Conservation (phyloP, 1,139 yeast genomes). For the Suhomyces choctaworum region DNA sequence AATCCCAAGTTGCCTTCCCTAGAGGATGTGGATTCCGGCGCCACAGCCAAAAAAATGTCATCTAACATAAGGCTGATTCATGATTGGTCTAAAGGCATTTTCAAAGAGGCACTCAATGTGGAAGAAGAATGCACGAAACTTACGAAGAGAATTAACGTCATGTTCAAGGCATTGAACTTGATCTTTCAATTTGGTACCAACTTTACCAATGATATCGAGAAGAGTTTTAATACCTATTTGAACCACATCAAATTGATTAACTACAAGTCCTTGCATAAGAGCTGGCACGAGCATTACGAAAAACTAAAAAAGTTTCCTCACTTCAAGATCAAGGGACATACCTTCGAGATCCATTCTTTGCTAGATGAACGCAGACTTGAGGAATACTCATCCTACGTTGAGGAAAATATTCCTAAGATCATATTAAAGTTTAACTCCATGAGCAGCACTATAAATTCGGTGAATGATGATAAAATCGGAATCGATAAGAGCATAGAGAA, state of each 20-base stretch:
- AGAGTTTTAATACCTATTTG: constrained; percentile 49
- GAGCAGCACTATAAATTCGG: constrained; percentile 31
- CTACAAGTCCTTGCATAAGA: constrained; percentile 45
- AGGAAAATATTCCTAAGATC: constrained; percentile 31
- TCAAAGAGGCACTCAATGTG: constrained; percentile 21
- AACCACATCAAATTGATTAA: constrained; percentile 49
- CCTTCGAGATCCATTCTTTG: constrained; percentile 24
- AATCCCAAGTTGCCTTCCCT: constrained; percentile 14
- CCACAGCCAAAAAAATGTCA: constrained; percentile 20
- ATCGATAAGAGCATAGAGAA: constrained; percentile 37
- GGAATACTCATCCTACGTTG: constrained; percentile 25
- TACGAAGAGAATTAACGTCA: constrained; percentile 34
- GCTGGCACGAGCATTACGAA: constrained; percentile 50
- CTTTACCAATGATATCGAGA: constrained; percentile 52
- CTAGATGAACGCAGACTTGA: constrained; percentile 30
- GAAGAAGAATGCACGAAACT: constrained; percentile 24
- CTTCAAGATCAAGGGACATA: constrained; percentile 21
- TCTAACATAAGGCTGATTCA: constrained; percentile 26
- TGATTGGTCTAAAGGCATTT: constrained; percentile 30
- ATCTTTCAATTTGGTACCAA: constrained; percentile 59
- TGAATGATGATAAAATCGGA: constrained; percentile 28
- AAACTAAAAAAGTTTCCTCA: constrained; percentile 40
- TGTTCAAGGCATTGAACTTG: constrained; percentile 55
- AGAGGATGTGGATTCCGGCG: constrained; percentile 1
- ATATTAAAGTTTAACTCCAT: constrained; percentile 40